These are phyloP conservation scores for Carex pumila DNA, from an alignment of 176 grass and related monocot genomes.

Conservation along the genomic window DNA sequence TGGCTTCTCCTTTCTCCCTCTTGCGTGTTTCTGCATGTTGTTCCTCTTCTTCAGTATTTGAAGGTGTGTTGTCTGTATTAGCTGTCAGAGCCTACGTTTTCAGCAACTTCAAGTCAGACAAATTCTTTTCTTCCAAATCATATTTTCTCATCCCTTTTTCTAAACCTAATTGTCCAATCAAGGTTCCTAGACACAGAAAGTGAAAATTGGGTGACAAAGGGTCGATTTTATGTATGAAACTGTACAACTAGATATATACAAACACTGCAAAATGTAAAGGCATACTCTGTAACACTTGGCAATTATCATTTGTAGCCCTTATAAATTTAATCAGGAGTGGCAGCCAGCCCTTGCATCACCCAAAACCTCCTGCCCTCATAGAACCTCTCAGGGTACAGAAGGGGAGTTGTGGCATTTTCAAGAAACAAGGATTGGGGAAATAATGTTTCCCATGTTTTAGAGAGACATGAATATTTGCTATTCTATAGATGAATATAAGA, in stretches of 20 bases:
- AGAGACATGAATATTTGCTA: neutral
- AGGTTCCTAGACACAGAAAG: neutral
- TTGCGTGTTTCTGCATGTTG: slow-evolving; percentile 31
- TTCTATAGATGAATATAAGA: neutral
- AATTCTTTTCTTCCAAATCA: neutral
- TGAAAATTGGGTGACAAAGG: neutral
- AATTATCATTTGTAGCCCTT: neutral
- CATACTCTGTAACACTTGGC: neutral
- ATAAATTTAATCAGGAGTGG: neutral
- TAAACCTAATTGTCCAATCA: neutral
- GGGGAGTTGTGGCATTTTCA: neutral
- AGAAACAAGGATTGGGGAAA: neutral
- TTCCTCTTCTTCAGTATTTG: slow-evolving; percentile 35
- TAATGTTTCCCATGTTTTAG: neutral
- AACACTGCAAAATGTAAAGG: neutral
- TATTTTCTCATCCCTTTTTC: neutral
- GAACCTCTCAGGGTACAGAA: neutral
- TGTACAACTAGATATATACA: neutral
- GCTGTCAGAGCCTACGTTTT: slow-evolving; percentile 11
- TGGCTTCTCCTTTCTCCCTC: slow-evolving; percentile 28
- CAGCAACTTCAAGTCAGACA: neutral
- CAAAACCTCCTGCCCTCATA: neutral
- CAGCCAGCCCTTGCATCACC: neutral
- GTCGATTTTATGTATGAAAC: neutral
- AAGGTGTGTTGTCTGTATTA: slow-evolving; percentile 10